These are phyloP conservation scores for Plasmopara viticola DNA, from an alignment of 352 stramenopile species.

Conservation along the genomic window DNA sequence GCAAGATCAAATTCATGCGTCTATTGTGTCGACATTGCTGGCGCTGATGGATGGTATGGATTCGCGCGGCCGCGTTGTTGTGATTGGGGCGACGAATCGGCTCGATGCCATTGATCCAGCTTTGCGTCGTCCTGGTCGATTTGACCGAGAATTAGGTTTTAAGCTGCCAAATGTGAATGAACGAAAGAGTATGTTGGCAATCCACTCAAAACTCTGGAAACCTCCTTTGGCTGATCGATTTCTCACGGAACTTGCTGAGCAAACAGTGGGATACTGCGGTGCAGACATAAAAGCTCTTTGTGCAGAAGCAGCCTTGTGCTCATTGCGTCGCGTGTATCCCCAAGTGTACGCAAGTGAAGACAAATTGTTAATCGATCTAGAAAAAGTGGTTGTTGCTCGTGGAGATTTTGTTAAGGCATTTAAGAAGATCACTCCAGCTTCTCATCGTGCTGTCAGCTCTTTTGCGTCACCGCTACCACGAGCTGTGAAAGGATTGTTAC, in stretches of 20 bases:
- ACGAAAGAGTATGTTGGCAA: constrained; percentile 80
- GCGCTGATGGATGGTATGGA: constrained; percentile 91
- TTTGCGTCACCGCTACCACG: constrained; percentile 70
- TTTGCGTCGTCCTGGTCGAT: constrained; percentile 90
- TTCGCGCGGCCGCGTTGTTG: constrained; percentile 87
- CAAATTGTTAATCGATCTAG: constrained; percentile 71
- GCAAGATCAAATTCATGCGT: constrained; percentile 92
- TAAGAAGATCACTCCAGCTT: constrained; percentile 80
- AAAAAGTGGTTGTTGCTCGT: constrained; percentile 64
- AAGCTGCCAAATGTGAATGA: constrained; percentile 80
- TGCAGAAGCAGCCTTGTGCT: constrained; percentile 83
- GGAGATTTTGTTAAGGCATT: constrained; percentile 66
- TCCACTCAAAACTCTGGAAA: constrained; percentile 87
- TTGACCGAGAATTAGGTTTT: constrained; percentile 89
- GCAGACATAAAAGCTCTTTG: constrained; percentile 90
- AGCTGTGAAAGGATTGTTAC: constrained; percentile 41
- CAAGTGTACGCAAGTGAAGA: constrained; percentile 81
- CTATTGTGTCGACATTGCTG: constrained; percentile 89
- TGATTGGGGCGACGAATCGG: constrained; percentile 98
- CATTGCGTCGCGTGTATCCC: constrained; percentile 78
- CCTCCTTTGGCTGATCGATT: constrained; percentile 54
- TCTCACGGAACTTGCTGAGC: constrained; percentile 69
- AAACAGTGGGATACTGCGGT: constrained; percentile 86
- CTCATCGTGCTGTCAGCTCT: constrained; percentile 58
- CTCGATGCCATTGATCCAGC: constrained; percentile 93